A percentile compares a stretch with the other conserved stretches of the same genome.
These are phyloP conservation scores for Wickerhamiella parazyma DNA, from an alignment of 805 yeast species.

Conservation along the genomic window DNA sequence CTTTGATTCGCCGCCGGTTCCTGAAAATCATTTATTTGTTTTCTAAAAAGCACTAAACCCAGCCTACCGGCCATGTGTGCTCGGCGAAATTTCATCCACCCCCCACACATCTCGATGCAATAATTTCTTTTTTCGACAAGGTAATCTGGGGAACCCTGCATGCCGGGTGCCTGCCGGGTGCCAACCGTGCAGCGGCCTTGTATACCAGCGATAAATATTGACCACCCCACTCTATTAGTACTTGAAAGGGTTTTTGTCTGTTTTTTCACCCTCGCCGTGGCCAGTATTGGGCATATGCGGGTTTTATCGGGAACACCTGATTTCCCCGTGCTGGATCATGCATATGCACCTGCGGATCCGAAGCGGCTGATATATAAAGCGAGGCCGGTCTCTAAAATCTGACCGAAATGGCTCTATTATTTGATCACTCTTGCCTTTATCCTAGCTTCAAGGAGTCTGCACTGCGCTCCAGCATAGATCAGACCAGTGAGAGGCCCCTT, in stretches of 20 bases:
- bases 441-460: constrained; percentile 10
- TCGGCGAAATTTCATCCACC: too few species aligned
- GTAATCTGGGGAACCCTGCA: constrained; percentile 6
- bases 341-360: constrained; percentile 6
- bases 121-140: constrained; percentile 1
- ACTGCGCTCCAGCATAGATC: constrained; percentile 2
- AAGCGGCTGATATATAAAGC: background rate
- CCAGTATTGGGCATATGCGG: background rate
- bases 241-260: background rate
- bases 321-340: constrained; percentile 1
- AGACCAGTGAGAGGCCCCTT: background rate
- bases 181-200: background rate
- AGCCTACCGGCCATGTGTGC: too few species aligned
- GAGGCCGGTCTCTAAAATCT: background rate
- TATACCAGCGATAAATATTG: background rate
- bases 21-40: too few species aligned
- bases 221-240: background rate
- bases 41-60: too few species aligned
- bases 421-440: constrained; percentile 2
- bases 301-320: background rate
- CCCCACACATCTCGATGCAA: constrained; percentile 4
- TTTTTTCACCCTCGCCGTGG: background rate
- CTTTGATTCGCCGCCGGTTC: background rate
- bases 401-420: constrained; percentile 3
- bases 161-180: too few species aligned